Evolutionary conservation across 495 filamentous ascomycete genomes (phyloP), one percentile per base, ranked within the genome.

Genomic region (Xylaria cubensis): DNA sequence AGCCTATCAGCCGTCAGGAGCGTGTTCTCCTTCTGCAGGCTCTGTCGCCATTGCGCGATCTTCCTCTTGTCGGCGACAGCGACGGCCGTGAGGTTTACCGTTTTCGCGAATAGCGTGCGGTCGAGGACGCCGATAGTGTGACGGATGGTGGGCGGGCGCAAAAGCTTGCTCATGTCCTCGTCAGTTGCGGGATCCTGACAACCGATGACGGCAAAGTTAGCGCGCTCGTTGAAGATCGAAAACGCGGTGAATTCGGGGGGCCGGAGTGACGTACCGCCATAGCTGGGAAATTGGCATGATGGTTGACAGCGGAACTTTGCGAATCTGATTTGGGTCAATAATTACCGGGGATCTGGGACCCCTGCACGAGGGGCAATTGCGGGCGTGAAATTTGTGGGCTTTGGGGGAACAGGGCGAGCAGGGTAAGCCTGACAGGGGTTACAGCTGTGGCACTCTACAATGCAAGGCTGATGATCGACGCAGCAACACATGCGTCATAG

Each of bases 81-180:
- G 12, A 94, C 96, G n/a, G 94, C 95, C 19, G 93, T 86, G 29
- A 95, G 80, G 19, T 91, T 88, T 50, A 97, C 77, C 0, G 84
- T 91, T 77, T 91, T 94, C 41, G 86, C 82, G 82, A 98, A 98
- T 75, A 95, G 90, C 19, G 92, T 86, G 39, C 94, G 90, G 82
- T 99, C 95, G 34, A 99, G 89, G 21, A 91, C 89, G 51, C 76
- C 80, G n/a, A 82, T 77, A 58, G 83, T 85, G 19, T 81, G 77
- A 76, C 93, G 93, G 77, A 95, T 91, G 48, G 95, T 82, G 32
- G 95, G 97, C 12, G 95, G 93, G 51, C 91, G 89, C 81, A 97
- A 92, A 66, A 79, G 64, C 51, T 80, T 78, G 73, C 64, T 78
- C 84, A 84, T 84, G 58, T 76, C 77, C 65, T 77, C 73, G n/a